Percentiles rank a stretch among this genome's conserved stretches.
phyloP scores from a whole-genome alignment of 352 stramenopile species.

The Phytophthora multivora region DNA sequence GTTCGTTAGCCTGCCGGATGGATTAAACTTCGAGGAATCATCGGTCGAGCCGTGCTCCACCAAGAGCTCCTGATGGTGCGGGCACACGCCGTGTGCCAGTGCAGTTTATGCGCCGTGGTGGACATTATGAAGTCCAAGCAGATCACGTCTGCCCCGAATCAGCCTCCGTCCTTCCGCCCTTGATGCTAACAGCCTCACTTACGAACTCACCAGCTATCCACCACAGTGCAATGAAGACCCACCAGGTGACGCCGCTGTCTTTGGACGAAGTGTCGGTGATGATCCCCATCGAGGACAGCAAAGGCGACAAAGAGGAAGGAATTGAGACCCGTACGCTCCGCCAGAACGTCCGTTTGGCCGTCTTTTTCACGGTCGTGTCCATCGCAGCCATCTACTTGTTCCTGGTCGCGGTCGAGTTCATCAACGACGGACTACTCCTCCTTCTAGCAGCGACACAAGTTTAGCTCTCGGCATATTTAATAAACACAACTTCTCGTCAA shows the following conservation, averaged over 20 bases:
- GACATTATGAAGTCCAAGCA: conserved; percentile 3
- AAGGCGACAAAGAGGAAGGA: background rate
- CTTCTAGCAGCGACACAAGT: conserved; percentile 2
- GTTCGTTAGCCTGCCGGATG: background rate
- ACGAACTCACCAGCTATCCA: background rate
- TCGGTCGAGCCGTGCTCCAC: background rate
- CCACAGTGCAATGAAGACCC: background rate
- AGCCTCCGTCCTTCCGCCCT: conserved; percentile 1
- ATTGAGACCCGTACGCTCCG: background rate
- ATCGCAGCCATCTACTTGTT: conserved; percentile 1
- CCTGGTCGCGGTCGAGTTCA: conserved; percentile 4
- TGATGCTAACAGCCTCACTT: background rate
- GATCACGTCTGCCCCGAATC: conserved; percentile 2
- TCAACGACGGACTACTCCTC: conserved; percentile 11
- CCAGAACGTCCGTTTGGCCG: background rate
- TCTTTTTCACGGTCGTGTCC: background rate
- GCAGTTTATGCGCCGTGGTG: conserved; percentile 9
- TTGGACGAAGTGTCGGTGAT: conserved; percentile 10
- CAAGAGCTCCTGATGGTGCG: background rate
- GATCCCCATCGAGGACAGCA: conserved; percentile 4
- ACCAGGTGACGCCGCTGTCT: conserved; percentile 6
- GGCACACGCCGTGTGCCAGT: conserved; percentile 1
- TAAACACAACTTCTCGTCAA: no score
- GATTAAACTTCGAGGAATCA: background rate
- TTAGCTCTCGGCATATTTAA: no score